These are phyloP conservation scores for Candida succiphila DNA, from an alignment of 805 yeast species.

Conservation along the genomic window DNA sequence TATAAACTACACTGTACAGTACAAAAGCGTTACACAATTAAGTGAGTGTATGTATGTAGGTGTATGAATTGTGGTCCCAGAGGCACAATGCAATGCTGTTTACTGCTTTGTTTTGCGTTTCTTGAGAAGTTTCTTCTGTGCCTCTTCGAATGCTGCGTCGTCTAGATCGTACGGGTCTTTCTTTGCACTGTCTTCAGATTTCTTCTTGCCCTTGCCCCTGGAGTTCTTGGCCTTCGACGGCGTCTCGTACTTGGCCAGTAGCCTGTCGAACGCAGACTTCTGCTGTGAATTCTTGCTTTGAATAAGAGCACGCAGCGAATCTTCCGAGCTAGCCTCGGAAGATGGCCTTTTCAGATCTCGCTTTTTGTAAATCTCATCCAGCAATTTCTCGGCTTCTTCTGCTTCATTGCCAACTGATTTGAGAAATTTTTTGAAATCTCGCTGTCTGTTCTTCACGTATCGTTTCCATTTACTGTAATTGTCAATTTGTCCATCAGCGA, in stretches of 20 bases:
- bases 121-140: too few relatives aligned
- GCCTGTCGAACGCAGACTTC: conserved; percentile 29
- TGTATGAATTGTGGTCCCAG: too few relatives aligned
- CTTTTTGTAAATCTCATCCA: conserved; percentile 25
- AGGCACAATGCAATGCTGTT: too few relatives aligned
- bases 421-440: conserved; percentile 36
- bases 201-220: conserved; percentile 19
- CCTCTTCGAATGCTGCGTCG: conserved; percentile 44
- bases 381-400: conserved; percentile 45
- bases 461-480: conserved; percentile 29
- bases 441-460: conserved; percentile 39
- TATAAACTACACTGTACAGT: too few relatives aligned
- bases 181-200: conserved; percentile 6
- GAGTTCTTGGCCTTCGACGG: too few relatives aligned
- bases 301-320: conserved; percentile 38
- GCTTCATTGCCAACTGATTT: conserved; percentile 54
- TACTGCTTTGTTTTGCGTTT: too few relatives aligned
- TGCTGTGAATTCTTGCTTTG: conserved; percentile 35
- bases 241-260: conserved; percentile 44
- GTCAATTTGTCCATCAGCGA: conserved; percentile 24
- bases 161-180: conserved; percentile 25
- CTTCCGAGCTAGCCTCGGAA: conserved; percentile 19
- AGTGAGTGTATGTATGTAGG: too few relatives aligned
- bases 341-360: conserved; percentile 15
- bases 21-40: too few relatives aligned